Conservation (phyloP, 2,329 filamentous ascomycete genomes). For the Pestalotiopsis fici region DNA sequence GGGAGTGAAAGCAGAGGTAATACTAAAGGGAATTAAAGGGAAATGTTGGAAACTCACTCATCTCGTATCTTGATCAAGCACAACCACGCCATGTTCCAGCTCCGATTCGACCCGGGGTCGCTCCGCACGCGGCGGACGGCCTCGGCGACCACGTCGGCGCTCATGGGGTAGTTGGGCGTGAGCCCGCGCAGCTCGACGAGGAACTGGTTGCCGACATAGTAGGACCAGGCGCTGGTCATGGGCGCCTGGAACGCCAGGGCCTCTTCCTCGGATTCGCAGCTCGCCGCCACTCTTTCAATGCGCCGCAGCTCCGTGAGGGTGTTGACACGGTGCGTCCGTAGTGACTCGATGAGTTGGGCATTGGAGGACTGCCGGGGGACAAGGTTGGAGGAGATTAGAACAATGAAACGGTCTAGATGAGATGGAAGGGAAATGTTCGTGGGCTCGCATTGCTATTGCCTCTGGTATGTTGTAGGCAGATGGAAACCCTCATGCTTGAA, state of each 20-base stretch:
- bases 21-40: not conserved
- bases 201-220: conserved; percentile 72
- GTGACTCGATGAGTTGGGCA: conserved; percentile 60
- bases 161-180: conserved; percentile 68
- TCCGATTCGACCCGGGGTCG: conserved; percentile 67
- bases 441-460: no score
- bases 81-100: conserved; percentile 78
- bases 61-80: conserved; percentile 66
- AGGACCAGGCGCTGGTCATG: conserved; percentile 71
- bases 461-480: no score
- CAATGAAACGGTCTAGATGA: no score
- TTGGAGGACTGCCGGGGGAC: conserved; percentile 29
- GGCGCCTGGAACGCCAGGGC: conserved; percentile 59
- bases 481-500: no score
- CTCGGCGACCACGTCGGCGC: conserved; percentile 64
- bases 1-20: not conserved
- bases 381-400: not conserved
- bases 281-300: conserved; percentile 66
- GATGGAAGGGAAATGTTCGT: no score
- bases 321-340: conserved; percentile 69
- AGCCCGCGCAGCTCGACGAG: conserved; percentile 70
- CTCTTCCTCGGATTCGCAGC: conserved; percentile 58
- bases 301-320: conserved; percentile 72
- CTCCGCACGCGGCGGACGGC: conserved; percentile 63
- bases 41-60: conserved; percentile 52